These are phyloP conservation scores for Ophiostoma ulmi DNA, from an alignment of 2,329 filamentous ascomycete species.

Conservation along the genomic window DNA sequence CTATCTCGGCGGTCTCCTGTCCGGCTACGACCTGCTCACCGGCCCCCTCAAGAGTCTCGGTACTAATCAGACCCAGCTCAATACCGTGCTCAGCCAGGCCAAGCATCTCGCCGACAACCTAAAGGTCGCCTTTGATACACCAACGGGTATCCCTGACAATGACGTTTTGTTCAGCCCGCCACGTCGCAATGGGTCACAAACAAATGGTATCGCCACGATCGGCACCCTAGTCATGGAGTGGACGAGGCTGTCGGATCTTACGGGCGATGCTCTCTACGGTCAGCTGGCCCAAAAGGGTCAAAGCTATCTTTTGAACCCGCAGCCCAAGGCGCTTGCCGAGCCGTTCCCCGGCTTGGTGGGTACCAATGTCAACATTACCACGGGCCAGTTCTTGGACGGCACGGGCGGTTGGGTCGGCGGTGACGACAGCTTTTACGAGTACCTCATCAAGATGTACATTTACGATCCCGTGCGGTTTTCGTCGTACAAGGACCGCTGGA, in stretches of 20 bases:
- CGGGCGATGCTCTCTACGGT: slow-evolving; percentile 61
- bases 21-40: slow-evolving; percentile 67
- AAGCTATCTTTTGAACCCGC: slow-evolving; percentile 62
- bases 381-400: slow-evolving; percentile 62
- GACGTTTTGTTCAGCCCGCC: slow-evolving; percentile 55
- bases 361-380: slow-evolving; percentile 57
- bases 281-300: slow-evolving; percentile 62
- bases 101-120: slow-evolving; percentile 64
- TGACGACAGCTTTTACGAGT: slow-evolving; percentile 80
- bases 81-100: slow-evolving; percentile 61
- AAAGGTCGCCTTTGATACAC: slow-evolving; percentile 72
- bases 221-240: slow-evolving; percentile 80
- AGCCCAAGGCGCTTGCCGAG: slow-evolving; percentile 52
- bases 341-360: slow-evolving; percentile 76
- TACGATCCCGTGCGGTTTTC: slow-evolving; percentile 64
- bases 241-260: slow-evolving; percentile 72
- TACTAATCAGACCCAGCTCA: slow-evolving; percentile 43
- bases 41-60: slow-evolving; percentile 54
- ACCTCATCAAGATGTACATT: slow-evolving; percentile 85
- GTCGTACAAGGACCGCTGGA: slow-evolving; percentile 68
- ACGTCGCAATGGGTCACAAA: slow-evolving; percentile 44
- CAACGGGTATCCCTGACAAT: slow-evolving; percentile 69
- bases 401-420: slow-evolving; percentile 72
- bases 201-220: slow-evolving; percentile 69
- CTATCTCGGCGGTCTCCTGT: slow-evolving; percentile 75